phyloP scores from a whole-genome alignment of 1,284 basidiomycete species.

The Irpex sp. region DNA sequence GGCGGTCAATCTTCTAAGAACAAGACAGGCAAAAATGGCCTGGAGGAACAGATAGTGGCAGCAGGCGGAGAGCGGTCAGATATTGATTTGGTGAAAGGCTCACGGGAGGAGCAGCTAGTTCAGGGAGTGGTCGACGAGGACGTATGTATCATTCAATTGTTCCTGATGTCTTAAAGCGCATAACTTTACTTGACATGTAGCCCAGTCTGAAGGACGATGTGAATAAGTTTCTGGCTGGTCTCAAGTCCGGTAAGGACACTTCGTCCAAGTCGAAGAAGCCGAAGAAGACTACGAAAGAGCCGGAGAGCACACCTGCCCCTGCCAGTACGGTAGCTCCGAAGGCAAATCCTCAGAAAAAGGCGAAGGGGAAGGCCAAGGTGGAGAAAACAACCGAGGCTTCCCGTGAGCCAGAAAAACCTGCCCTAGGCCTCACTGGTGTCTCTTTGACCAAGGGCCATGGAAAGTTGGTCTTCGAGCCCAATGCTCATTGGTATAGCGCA shows the following conservation, averaged over 20 bases:
- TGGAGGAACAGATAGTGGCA: slow-evolving; percentile 32
- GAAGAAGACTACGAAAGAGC: not conserved
- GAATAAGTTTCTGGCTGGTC: slow-evolving; percentile 53
- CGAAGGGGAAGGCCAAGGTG: not conserved
- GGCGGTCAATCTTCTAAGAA: not conserved
- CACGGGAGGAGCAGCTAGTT: slow-evolving; percentile 30
- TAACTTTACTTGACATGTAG: slow-evolving; percentile 20
- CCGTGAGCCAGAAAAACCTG: not conserved
- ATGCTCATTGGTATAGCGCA: slow-evolving; percentile 58
- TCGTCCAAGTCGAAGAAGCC: slow-evolving; percentile 2
- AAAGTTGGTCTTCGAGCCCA: slow-evolving; percentile 41
- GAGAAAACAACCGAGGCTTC: not conserved
- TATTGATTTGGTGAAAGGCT: slow-evolving; percentile 40
- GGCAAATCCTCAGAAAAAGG: slow-evolving; percentile 4
- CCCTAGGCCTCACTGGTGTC: not conserved
- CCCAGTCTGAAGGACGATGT: slow-evolving; percentile 51
- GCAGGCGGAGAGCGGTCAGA: slow-evolving; percentile 52
- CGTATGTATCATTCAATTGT: slow-evolving; percentile 13
- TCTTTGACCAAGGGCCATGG: slow-evolving; percentile 1
- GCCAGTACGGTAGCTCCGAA: not conserved
- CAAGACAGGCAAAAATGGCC: not conserved
- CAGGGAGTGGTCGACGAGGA: slow-evolving; percentile 23
- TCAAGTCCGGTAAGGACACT: slow-evolving; percentile 38
- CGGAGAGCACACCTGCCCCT: too few relatives aligned
- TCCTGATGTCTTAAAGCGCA: not conserved